Evolutionary conservation across 2,329 filamentous ascomycete species (phyloP), one percentile per base, ranked within the genome.

Genomic region (Aspergillus cejpii): DNA sequence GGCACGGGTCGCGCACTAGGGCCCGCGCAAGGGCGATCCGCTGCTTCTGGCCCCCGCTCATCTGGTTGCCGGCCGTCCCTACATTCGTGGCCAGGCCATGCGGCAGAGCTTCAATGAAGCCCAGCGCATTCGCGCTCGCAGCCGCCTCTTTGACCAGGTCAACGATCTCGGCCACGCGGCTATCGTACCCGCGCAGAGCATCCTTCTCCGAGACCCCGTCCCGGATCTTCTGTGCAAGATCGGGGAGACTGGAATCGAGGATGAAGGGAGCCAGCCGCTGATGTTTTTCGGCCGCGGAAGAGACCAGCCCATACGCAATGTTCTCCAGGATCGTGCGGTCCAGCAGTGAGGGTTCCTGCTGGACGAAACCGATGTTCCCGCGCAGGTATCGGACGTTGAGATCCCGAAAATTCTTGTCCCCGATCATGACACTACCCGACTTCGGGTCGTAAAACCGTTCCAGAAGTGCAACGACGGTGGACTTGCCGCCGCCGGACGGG

Each of bases 11-110:
- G 7, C 84, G 88, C 20, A 94, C 85, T 43, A 94, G 79, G 14
- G 88, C 88, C 54, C 87, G 76, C 2, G 89, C 87, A 62, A 95
- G 90, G 5, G 89, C 87, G 58, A 95, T 91, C 51, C 90, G 84
- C 66, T 96, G 90, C 66, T 94, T 79, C 62, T 95, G 88, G 0
- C 89, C 89, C 0, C 87, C 87, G 39, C 60, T 63, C 26, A 65
- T 38, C 28, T 58, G 58, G 11, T 54, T 58, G 12, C 60, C 62
- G 2, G 49, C 45, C 6, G 50, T 48, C 3, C 62, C 62, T 11
- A 64, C 12, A 84, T 44, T 49, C 5, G 58, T 62, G 2, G 53
- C 55, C 17, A 59, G 45, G 7, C 56, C 56, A 36, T 60, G 37
- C 5, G 56, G 54, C 17, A 62, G 44, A 19, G 45, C 44, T 10